Conservation (phyloP, 2,329 filamentous ascomycete species). For the Colletotrichum plurivorum region DNA sequence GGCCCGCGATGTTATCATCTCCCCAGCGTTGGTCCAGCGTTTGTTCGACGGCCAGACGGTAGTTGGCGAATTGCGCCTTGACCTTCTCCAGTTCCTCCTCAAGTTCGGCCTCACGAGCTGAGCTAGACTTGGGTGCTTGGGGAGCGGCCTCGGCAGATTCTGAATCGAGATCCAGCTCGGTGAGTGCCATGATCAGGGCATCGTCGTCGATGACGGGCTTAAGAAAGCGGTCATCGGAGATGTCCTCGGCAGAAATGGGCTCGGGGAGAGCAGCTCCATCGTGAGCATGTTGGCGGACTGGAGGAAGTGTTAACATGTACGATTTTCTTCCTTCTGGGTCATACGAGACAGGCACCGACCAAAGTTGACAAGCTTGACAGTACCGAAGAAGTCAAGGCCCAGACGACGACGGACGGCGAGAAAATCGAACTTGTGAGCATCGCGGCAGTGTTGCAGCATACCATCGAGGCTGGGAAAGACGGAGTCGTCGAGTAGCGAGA, state of each 20-base stretch:
- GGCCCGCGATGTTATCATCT: conserved; percentile 54
- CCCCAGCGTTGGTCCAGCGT: conserved; percentile 77
- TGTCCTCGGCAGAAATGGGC: conserved; percentile 71
- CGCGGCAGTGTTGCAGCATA: conserved; percentile 79
- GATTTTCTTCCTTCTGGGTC: neutral
- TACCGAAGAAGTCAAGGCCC: conserved; percentile 79
- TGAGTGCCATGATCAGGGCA: conserved; percentile 87
- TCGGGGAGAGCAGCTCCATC: conserved; percentile 64
- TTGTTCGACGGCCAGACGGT: conserved; percentile 75
- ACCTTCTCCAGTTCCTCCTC: conserved; percentile 73
- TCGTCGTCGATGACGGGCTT: conserved; percentile 91
- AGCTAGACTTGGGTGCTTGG: conserved; percentile 53
- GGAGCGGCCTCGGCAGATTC: conserved; percentile 45
- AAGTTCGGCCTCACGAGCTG: conserved; percentile 68
- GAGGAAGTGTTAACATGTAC: neutral
- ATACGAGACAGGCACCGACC: conserved; percentile 49
- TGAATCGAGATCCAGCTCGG: conserved; percentile 75
- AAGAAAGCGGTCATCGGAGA: conserved; percentile 85
- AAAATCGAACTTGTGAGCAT: conserved; percentile 78
- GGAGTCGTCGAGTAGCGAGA: conserved; percentile 77
- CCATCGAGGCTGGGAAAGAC: conserved; percentile 74
- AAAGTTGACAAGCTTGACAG: conserved; percentile 83
- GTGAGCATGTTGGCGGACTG: conserved; percentile 64
- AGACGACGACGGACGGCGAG: conserved; percentile 68
- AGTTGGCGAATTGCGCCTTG: conserved; percentile 74